phyloP scores from a whole-genome alignment of 2,329 filamentous ascomycete genomes.

The Saccharata proteae region DNA sequence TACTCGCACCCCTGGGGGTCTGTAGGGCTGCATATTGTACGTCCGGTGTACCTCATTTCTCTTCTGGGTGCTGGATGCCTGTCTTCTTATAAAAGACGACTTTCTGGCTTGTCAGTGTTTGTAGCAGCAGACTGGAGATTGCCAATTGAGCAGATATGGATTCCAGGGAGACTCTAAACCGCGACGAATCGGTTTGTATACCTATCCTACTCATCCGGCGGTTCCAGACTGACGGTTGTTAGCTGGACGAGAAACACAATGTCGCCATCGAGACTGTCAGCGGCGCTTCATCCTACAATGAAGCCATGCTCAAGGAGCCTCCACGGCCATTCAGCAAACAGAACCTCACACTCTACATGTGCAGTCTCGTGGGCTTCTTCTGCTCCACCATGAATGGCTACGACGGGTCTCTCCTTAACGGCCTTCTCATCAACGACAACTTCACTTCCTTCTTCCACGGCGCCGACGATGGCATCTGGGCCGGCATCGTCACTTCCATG shows the following conservation, averaged over 20 bases:
- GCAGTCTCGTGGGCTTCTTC: conserved; percentile 10
- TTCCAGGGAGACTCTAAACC: conserved; percentile 2
- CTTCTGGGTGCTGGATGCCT: too few relatives aligned
- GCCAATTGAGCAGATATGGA: conserved; percentile 1
- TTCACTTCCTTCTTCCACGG: conserved; percentile 34
- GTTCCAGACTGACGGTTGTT: too few relatives aligned
- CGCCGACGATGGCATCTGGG: conserved; percentile 25
- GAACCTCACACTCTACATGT: conserved; percentile 16
- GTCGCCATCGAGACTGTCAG: conserved; percentile 31
- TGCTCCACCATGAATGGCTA: conserved; percentile 31
- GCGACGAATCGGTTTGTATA: conserved; percentile 1
- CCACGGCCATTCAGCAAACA: conserved; percentile 16
- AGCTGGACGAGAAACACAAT: conserved; percentile 5
- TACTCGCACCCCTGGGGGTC: too few relatives aligned
- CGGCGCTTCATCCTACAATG: conserved; percentile 43
- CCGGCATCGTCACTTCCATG: conserved; percentile 38
- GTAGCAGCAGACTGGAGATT: too few relatives aligned
- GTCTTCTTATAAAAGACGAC: too few relatives aligned
- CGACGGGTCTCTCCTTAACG: conserved; percentile 37
- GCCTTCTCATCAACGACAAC: conserved; percentile 34
- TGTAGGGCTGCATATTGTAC: too few relatives aligned
- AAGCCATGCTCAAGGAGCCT: conserved; percentile 43
- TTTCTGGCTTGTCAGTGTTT: too few relatives aligned
- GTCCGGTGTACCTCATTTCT: too few relatives aligned
- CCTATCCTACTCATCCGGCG: background rate